Evolutionary conservation across 148 eudicot species (phyloP).

Genomic region (Rhododendron griersonianum): DNA sequence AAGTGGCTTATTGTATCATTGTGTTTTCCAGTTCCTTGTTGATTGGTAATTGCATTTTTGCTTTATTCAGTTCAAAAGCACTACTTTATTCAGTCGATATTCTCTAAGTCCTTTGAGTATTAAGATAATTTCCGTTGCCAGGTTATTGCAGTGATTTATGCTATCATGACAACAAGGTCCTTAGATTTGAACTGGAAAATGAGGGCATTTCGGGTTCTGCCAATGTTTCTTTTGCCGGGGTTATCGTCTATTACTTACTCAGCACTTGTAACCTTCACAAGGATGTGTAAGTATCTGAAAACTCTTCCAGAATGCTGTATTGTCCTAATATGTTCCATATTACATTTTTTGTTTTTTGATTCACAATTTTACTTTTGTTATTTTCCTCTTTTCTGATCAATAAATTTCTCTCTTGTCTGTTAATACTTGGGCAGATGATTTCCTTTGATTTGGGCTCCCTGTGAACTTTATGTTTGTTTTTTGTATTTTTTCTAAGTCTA

Average conservation of each 20-base stretch:
- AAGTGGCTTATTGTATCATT: not conserved
- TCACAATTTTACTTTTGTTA: not conserved
- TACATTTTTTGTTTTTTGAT: not conserved
- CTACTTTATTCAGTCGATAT: not conserved
- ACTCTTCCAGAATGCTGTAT: not conserved
- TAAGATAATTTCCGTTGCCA: slow-evolving; percentile 22
- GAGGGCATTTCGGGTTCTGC: slow-evolving; percentile 77
- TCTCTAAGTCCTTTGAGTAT: not conserved
- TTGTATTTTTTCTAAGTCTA: not conserved
- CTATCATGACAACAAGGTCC: slow-evolving; percentile 75
- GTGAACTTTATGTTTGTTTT: not conserved
- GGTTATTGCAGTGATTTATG: slow-evolving; percentile 84
- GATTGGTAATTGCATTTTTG: not conserved
- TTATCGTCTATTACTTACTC: slow-evolving; percentile 50
- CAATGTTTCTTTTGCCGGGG: slow-evolving; percentile 87
- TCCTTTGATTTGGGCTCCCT: not conserved
- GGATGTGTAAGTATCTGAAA: slow-evolving; percentile 57
- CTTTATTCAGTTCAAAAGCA: not conserved
- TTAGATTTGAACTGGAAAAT: slow-evolving; percentile 65
- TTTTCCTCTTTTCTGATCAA: not conserved
- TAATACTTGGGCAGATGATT: not conserved
- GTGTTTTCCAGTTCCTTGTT: not conserved
- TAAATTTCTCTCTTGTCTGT: not conserved
- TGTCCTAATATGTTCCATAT: not conserved
- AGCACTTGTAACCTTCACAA: slow-evolving; percentile 45